Conservation (phyloP, 2,329 filamentous ascomycete genomes). For the Epichloe scottii region DNA sequence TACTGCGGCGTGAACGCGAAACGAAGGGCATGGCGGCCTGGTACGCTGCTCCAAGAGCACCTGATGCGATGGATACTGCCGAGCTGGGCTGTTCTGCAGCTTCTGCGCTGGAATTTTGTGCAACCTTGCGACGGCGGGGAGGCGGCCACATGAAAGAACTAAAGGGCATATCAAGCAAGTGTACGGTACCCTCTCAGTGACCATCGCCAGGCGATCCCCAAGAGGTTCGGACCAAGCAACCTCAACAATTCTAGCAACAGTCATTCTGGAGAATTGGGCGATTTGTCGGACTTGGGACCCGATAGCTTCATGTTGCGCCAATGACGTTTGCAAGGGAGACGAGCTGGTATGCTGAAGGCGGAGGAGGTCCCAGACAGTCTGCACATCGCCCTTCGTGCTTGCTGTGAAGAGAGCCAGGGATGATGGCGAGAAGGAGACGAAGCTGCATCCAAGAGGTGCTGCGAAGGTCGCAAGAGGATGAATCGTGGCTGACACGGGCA, state of each 20-base stretch:
- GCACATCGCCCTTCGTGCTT: conserved; percentile 72
- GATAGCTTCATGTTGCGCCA: conserved; percentile 29
- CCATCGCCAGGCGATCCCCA: conserved; percentile 73
- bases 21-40: conserved; percentile 53
- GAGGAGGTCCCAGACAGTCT: conserved; percentile 71
- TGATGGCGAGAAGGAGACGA: conserved; percentile 63
- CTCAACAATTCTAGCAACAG: conserved; percentile 80
- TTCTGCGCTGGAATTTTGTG: conserved; percentile 32
- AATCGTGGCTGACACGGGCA: conserved; percentile 38
- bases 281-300: conserved; percentile 65
- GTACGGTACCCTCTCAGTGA: conserved; percentile 94
- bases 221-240: conserved; percentile 76
- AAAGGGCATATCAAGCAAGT: conserved; percentile 76
- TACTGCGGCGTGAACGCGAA: conserved; percentile 40
- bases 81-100: conserved; percentile 36
- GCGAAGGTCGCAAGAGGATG: conserved; percentile 60
- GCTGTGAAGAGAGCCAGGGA: conserved; percentile 66
- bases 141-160: conserved; percentile 83
- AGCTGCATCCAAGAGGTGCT: conserved; percentile 64
- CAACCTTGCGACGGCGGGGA: conserved; percentile 39
- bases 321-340: conserved; percentile 41
- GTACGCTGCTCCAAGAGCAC: conserved; percentile 56
- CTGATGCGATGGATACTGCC: conserved; percentile 58
- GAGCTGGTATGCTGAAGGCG: conserved; percentile 50
- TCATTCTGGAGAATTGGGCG: conserved; percentile 82